phyloP scores from a whole-genome alignment of 1,139 yeast genomes.

The Yamadazyma membranifaciens region DNA sequence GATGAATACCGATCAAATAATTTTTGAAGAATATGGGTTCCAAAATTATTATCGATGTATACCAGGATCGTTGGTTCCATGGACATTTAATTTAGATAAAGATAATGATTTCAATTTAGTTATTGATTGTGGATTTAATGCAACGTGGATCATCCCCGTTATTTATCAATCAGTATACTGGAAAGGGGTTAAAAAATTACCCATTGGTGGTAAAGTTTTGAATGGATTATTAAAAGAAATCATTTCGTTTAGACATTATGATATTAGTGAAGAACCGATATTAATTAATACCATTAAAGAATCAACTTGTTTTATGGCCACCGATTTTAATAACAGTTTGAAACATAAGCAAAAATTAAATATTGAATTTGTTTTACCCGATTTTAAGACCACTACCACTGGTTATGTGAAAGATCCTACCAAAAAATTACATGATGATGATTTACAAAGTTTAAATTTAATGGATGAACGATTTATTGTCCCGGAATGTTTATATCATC shows the following conservation, averaged over 20 bases:
- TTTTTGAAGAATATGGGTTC: slow-evolving; percentile 92
- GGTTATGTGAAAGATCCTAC: slow-evolving; percentile 49
- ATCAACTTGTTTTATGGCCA: slow-evolving; percentile 69
- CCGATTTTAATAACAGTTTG: slow-evolving; percentile 61
- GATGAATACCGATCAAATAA: slow-evolving; percentile 83
- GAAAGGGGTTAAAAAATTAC: slow-evolving; percentile 72
- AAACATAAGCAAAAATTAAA: slow-evolving; percentile 25
- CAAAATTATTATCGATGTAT: slow-evolving; percentile 59
- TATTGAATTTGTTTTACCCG: slow-evolving; percentile 81
- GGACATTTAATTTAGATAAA: slow-evolving; percentile 32
- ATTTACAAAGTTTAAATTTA: slow-evolving; percentile 64
- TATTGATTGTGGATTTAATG: slow-evolving; percentile 83
- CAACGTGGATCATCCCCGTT: slow-evolving; percentile 87
- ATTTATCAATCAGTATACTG: slow-evolving; percentile 76
- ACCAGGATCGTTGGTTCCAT: slow-evolving; percentile 71
- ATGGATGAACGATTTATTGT: slow-evolving; percentile 83
- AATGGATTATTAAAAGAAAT: slow-evolving; percentile 82
- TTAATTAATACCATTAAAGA: slow-evolving; percentile 86
- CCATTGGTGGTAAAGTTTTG: slow-evolving; percentile 81
- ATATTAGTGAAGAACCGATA: slow-evolving; percentile 87
- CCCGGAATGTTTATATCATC: slow-evolving; percentile 86
- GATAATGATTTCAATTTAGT: slow-evolving; percentile 69
- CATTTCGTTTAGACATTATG: slow-evolving; percentile 88
- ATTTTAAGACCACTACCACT: slow-evolving; percentile 72
- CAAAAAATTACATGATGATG: slow-evolving; percentile 22